Evolutionary conservation across 1,139 yeast species (phyloP).

Genomic region (Petasospora rhodanensis): DNA sequence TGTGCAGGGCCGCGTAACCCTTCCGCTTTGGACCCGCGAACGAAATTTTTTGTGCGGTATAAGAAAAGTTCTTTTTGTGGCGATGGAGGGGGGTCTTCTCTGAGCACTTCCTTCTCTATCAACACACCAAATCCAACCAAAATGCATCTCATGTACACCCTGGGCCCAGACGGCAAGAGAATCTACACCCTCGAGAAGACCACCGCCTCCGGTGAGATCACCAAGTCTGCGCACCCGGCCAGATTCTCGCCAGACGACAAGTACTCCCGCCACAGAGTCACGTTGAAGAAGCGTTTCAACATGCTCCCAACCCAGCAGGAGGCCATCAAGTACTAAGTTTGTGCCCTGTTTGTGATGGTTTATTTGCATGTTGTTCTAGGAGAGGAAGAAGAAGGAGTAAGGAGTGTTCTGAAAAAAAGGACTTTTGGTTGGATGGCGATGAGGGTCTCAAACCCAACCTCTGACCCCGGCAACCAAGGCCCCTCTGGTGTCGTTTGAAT

Average conservation of each 20-base stretch:
- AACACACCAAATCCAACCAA: background rate
- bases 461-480: too few relatives aligned
- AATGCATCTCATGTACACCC: constrained; percentile 99
- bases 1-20: constrained; percentile 2
- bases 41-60: constrained; percentile 1
- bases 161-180: constrained; percentile 93
- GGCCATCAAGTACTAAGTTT: constrained; percentile 19
- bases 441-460: too few relatives aligned
- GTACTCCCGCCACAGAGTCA: constrained; percentile 98
- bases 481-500: too few relatives aligned
- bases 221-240: constrained; percentile 99
- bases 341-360: too few relatives aligned
- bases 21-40: constrained; percentile 3
- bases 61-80: too few relatives aligned
- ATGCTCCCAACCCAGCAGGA: constrained; percentile 79
- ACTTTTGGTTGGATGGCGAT: too few relatives aligned
- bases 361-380: too few relatives aligned
- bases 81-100: too few relatives aligned
- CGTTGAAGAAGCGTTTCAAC: constrained; percentile 91
- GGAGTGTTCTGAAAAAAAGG: too few relatives aligned
- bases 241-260: constrained; percentile 99
- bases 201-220: constrained; percentile 85
- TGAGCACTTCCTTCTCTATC: too few relatives aligned
- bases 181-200: constrained; percentile 83
- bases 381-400: too few relatives aligned